phyloP scores from a whole-genome alignment of 176 grass and related monocot species.

The Otatea glauca region DNA sequence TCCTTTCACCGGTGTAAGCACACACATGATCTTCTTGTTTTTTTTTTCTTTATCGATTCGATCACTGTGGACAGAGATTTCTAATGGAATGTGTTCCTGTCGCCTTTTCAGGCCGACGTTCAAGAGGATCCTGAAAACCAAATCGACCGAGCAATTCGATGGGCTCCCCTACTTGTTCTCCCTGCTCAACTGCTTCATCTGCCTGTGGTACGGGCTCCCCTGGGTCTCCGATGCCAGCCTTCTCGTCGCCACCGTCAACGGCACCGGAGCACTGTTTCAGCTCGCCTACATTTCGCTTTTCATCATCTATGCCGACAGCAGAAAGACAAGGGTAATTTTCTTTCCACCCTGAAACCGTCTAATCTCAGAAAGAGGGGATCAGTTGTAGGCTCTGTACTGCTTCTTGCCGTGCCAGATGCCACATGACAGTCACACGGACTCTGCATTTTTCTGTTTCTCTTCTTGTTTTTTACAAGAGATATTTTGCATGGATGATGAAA shows the following conservation, averaged over 20 bases:
- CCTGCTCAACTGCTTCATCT: conserved; percentile 86
- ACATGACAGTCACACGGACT: neutral
- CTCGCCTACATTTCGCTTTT: conserved; percentile 72
- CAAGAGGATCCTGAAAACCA: conserved; percentile 66
- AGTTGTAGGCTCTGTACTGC: neutral
- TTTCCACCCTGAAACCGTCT: neutral
- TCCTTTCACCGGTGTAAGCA: conserved; percentile 84
- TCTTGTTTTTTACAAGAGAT: neutral
- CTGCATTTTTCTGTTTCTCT: neutral
- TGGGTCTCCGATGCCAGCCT: conserved; percentile 57
- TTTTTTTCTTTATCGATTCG: no score
- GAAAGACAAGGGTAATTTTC: conserved; percentile 52
- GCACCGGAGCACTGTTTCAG: conserved; percentile 68
- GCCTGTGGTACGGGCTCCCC: conserved; percentile 88
- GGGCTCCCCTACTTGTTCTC: conserved; percentile 67
- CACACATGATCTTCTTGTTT: neutral
- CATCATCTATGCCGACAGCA: conserved; percentile 64
- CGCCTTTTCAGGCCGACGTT: conserved; percentile 64
- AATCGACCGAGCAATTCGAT: conserved; percentile 85
- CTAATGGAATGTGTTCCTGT: neutral
- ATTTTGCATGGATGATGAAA: conserved; percentile 6
- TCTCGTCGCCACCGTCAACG: conserved; percentile 82
- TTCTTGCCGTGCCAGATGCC: neutral
- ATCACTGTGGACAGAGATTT: neutral
- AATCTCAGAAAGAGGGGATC: neutral